A percentile compares a stretch with the other conserved stretches of the same genome.
phyloP scores from a whole-genome alignment of 1,139 yeast species.

The Pichia inconspicua region DNA sequence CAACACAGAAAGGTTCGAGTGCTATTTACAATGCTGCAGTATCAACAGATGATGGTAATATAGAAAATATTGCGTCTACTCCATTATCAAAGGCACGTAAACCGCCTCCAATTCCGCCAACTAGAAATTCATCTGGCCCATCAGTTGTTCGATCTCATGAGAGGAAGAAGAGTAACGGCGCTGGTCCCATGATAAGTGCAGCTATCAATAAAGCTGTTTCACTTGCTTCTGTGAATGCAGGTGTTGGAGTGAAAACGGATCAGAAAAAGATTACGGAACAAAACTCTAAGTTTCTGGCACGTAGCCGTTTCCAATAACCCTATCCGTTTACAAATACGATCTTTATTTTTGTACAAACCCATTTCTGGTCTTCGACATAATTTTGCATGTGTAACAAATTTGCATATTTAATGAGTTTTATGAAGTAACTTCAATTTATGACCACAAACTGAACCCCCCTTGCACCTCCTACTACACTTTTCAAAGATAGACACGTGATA shows the following conservation, averaged over 20 bases:
- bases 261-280: slow-evolving; percentile 37
- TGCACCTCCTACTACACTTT: neutral
- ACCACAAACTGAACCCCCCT: neutral
- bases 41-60: neutral
- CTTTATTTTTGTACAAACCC: too few relatives aligned
- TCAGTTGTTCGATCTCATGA: neutral
- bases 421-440: too few relatives aligned
- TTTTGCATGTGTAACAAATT: too few relatives aligned
- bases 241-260: slow-evolving; percentile 8
- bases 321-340: neutral
- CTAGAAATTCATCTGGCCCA: neutral
- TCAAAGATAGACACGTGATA: neutral
- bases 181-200: slow-evolving; percentile 27
- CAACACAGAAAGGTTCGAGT: slow-evolving; percentile 11
- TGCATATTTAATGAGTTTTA: too few relatives aligned
- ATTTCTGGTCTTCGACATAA: too few relatives aligned
- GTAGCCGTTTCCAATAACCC: slow-evolving; percentile 31
- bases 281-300: slow-evolving; percentile 52
- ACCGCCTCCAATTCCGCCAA: neutral
- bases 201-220: slow-evolving; percentile 26
- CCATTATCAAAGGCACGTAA: neutral
- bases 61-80: neutral
- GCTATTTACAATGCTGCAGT: neutral
- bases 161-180: slow-evolving; percentile 8
- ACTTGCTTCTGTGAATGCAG: slow-evolving; percentile 13